Base-by-base conservation (phyloP, 805 yeast species). In the Osmozyma mogii region DNA sequence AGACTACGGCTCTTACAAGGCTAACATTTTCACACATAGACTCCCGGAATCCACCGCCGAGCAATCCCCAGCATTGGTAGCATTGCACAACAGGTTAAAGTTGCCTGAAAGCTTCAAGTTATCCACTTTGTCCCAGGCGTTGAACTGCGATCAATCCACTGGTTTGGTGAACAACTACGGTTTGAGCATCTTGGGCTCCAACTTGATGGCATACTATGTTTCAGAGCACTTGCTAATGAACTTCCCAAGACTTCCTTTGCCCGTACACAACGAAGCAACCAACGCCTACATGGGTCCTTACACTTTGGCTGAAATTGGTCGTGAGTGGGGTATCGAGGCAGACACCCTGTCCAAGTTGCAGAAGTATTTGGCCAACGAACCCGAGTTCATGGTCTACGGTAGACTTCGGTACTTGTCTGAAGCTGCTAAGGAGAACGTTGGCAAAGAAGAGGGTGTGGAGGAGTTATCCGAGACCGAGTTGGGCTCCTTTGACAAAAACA, bases 231-330 rank as follows among this genome's bases (percentile, higher is more conserved):
- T 89, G 35, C 60, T 85, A 44, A 56, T 77, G 29, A 75, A 71
- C 41, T 87, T 87, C 53, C 99, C 99, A 31, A 74, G 99, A 52
- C 67, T 92, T 29, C 98, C 99, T 11, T 69, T 80, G 37, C 70
- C 75, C 6, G 79, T 88, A 16, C 70, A 85, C 33, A 74, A 78
- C 44, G 75, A 78, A 5, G 84, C 94, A 1, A 77, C 82, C 6
- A 79, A 83, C 42, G 70, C 92, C 1, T 83, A 76, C 50, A 69
- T 82, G 49, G 83, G 89, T 3, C 70, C 74, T 20, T 70, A 65
- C 10, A 69, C 85, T 0, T 63, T 92, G 34, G 61, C 73, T 21
- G 71, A 70, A 28, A 61, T 87, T 15, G 96, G 87, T 20, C 69
- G 67, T 45, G 49, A 61, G 12, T 92, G 96, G 96, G 98, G 98